phyloP scores from a whole-genome alignment of 2,329 filamentous ascomycete genomes.

The Mollisia scopiformis region DNA sequence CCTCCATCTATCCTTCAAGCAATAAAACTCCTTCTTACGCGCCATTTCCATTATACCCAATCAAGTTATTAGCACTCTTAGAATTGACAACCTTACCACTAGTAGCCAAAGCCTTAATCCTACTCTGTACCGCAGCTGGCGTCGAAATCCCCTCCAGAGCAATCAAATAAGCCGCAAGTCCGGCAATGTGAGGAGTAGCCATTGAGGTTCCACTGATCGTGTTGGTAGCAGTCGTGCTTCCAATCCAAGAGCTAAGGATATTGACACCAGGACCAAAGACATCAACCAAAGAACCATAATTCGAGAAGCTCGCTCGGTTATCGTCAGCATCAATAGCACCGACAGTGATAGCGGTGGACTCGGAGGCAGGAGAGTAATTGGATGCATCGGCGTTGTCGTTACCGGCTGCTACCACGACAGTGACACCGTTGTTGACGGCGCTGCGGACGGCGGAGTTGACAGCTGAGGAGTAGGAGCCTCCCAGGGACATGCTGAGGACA shows the following conservation, averaged over 20 bases:
- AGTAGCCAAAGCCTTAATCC: constrained; percentile 47
- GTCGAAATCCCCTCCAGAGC: constrained; percentile 45
- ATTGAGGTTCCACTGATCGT: constrained; percentile 63
- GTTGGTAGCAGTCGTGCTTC: constrained; percentile 46
- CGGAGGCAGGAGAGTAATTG: constrained; percentile 51
- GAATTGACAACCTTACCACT: constrained; percentile 45
- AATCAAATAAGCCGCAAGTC: constrained; percentile 62
- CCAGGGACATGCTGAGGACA: constrained; percentile 60
- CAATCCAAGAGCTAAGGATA: constrained; percentile 51
- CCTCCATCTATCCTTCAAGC: not conserved
- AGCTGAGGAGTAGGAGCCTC: constrained; percentile 46
- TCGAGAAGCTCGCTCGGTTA: constrained; percentile 48
- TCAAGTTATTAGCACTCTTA: constrained; percentile 50
- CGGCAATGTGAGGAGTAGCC: constrained; percentile 63
- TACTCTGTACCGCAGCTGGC: constrained; percentile 48
- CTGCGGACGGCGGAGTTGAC: constrained; percentile 53
- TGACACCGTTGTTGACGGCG: constrained; percentile 50
- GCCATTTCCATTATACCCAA: constrained; percentile 58
- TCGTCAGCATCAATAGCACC: constrained; percentile 49
- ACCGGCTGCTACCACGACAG: constrained; percentile 58
- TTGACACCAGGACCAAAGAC: constrained; percentile 53
- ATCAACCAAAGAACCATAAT: constrained; percentile 53
- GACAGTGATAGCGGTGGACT: constrained; percentile 54
- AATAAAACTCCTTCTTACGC: constrained; percentile 25
- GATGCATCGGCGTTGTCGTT: constrained; percentile 48